phyloP scores from a whole-genome alignment of 495 filamentous ascomycete genomes.

The Aspergillus coremiiformis region DNA sequence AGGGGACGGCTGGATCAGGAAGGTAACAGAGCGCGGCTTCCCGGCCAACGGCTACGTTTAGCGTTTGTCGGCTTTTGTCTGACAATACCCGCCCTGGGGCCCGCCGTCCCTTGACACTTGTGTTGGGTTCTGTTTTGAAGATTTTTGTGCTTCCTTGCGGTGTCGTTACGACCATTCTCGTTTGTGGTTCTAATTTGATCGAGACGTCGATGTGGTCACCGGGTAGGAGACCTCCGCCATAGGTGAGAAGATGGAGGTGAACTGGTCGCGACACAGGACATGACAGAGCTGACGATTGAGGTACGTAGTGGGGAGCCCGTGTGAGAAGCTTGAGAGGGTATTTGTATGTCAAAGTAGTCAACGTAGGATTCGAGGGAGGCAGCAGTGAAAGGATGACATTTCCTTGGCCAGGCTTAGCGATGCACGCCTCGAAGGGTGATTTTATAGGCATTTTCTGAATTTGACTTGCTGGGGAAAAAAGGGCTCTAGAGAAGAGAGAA shows the following conservation, averaged over 20 bases:
- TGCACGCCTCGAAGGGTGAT: constrained; percentile 61
- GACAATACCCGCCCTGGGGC: constrained; percentile 21
- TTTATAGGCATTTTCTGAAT: constrained; percentile 30
- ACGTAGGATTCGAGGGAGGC: constrained; percentile 61
- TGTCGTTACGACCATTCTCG: constrained; percentile 76
- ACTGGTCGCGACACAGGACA: constrained; percentile 32
- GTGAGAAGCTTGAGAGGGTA: constrained; percentile 94
- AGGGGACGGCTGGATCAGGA: constrained; percentile 93
- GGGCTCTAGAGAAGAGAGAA: not conserved
- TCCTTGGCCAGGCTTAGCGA: constrained; percentile 69
- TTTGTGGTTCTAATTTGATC: constrained; percentile 53
- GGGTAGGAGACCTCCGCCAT: constrained; percentile 86
- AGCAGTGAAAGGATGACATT: constrained; percentile 64
- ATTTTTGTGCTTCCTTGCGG: constrained; percentile 91
- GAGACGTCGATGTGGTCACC: constrained; percentile 72
- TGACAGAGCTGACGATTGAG: constrained; percentile 21
- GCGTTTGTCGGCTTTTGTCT: constrained; percentile 58
- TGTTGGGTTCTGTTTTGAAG: constrained; percentile 61
- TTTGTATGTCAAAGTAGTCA: constrained; percentile 73
- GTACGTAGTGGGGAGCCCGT: constrained; percentile 41
- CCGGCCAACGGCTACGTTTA: constrained; percentile 54
- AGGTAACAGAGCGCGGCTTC: constrained; percentile 73
- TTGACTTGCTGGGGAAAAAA: not conserved
- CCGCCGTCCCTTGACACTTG: constrained; percentile 28
- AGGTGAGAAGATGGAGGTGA: constrained; percentile 83